phyloP scores from a whole-genome alignment of 2,329 filamentous ascomycete species.

The Alternaria sp. region DNA sequence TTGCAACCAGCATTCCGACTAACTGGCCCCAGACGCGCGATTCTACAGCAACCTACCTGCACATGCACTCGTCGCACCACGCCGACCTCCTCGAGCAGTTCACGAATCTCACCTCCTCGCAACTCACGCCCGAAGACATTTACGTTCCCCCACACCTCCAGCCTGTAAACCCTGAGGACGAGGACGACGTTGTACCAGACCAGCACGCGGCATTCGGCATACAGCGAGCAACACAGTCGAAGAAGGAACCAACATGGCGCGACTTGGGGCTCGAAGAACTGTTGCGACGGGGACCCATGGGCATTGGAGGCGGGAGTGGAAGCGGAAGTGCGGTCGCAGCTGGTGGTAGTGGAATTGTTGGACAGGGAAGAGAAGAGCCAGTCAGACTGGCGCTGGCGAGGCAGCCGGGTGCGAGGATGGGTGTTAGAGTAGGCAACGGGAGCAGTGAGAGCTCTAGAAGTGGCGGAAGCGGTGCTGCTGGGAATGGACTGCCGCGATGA shows the following conservation, averaged over 20 bases:
- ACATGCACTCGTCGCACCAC: conserved; percentile 75
- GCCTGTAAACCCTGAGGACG: conserved; percentile 85
- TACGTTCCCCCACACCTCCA: conserved; percentile 82
- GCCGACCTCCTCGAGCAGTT: conserved; percentile 78
- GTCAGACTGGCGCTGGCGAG: conserved; percentile 42
- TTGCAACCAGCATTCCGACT: neutral
- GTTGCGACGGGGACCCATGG: conserved; percentile 68
- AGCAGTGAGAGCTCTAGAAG: conserved; percentile 16
- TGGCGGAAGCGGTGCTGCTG: conserved; percentile 21
- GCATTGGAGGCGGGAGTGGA: conserved; percentile 15
- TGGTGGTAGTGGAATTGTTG: conserved; percentile 6
- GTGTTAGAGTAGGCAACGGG: conserved; percentile 17
- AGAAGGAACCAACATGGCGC: conserved; percentile 77
- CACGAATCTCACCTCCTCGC: conserved; percentile 47
- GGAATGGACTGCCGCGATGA: conserved; percentile 49
- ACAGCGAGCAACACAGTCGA: conserved; percentile 77
- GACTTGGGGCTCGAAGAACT: conserved; percentile 77
- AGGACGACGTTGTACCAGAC: conserved; percentile 87
- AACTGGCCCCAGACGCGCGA: conserved; percentile 67
- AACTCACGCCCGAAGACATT: conserved; percentile 70
- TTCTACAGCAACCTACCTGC: conserved; percentile 76
- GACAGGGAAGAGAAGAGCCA: conserved; percentile 34
- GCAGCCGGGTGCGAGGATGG: conserved; percentile 37
- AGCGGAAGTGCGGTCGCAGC: conserved; percentile 16
- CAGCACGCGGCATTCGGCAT: conserved; percentile 90